Base-by-base conservation (phyloP, 2,329 filamentous ascomycete genomes). In the Aspergillus udagawae region DNA sequence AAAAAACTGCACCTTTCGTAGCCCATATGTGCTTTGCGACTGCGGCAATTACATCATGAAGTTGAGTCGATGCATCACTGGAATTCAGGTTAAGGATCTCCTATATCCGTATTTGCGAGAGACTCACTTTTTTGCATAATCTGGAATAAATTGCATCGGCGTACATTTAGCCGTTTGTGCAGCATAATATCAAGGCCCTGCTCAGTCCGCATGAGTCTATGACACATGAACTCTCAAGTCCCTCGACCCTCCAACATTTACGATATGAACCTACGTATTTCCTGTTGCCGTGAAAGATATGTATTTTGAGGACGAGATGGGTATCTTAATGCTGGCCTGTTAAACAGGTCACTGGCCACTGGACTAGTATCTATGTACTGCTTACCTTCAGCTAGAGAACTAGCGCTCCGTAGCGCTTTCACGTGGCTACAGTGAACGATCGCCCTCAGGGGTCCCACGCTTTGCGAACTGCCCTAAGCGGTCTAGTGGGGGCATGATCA, bases 361-460 rank as follows among this genome's bases (percentile, higher is more conserved):
- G 29, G n/a, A n/a, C n/a, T n/a, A 6, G 9, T 4, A 14, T 35
- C 29, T 35, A 4, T 5, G 4, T 35, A 17, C 12, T 35, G 32
- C 32, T 35, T 35, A 35, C 32, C 12, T 14, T 17, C 12, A 35
- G 14, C 32, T 38, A 38, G 32, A 38, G 32, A 35, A 38, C 17
- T 38, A 51, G 49, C 10, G 28, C 27, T 20, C 49, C 17, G 23
- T 14, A 35, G 57, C 55, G 53, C 55, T 51, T 64, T 64, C 63
- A 65, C 62, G 62, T 64, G 62, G 59, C 63, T 49, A 55, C 54
- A 59, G 44, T 60, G 55, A 56, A 55, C 56, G 63, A 65, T 65
- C 63, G 59, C 57, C 63, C 60, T 60, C 62, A 65, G 62, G 63
- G 63, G 60, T 64, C 55, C 56, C 57, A 59, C 59, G 63, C 60